Evolutionary conservation across 495 filamentous ascomycete species (phyloP).

Genomic region (Penicillium cataractarum): DNA sequence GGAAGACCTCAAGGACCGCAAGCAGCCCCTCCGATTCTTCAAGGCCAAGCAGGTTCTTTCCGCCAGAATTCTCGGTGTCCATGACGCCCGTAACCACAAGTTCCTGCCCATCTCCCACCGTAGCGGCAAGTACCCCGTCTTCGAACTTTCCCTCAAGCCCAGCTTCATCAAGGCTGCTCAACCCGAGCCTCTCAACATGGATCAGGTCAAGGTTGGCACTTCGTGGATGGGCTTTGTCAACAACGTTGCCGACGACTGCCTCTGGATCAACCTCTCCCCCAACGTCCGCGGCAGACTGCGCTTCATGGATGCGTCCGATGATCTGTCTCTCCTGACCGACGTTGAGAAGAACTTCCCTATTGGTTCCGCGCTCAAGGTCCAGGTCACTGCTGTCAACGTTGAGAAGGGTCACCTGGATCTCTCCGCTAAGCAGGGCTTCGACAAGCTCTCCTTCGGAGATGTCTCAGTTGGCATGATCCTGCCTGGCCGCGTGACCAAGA

Average conservation of each 20-base stretch:
- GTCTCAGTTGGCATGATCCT: slow-evolving; percentile 78
- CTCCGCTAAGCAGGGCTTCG: slow-evolving; percentile 62
- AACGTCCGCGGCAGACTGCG: slow-evolving; percentile 83
- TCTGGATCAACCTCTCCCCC: slow-evolving; percentile 92
- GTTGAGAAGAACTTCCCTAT: slow-evolving; percentile 83
- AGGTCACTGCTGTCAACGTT: slow-evolving; percentile 75
- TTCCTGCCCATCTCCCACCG: slow-evolving; percentile 92
- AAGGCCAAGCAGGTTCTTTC: slow-evolving; percentile 67
- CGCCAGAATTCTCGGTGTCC: slow-evolving; percentile 81
- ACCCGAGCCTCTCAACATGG: slow-evolving; percentile 64
- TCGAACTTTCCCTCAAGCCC: slow-evolving; percentile 86
- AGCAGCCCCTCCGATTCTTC: slow-evolving; percentile 74
- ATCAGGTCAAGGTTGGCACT: slow-evolving; percentile 72
- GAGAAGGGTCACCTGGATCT: slow-evolving; percentile 78
- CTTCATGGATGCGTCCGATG: slow-evolving; percentile 81
- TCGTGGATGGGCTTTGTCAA: slow-evolving; percentile 83
- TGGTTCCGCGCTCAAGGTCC: slow-evolving; percentile 79
- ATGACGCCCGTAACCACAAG: slow-evolving; percentile 86
- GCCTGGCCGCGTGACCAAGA: slow-evolving; percentile 79
- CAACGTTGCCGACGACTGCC: slow-evolving; percentile 72
- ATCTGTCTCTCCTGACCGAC: slow-evolving; percentile 73
- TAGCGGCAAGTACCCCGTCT: slow-evolving; percentile 72
- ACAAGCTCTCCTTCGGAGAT: slow-evolving; percentile 65
- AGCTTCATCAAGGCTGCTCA: slow-evolving; percentile 60
- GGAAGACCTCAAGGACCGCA: slow-evolving; percentile 82